A percentile compares a stretch with the other conserved stretches of the same genome.
Conservation (phyloP, 2,329 filamentous ascomycete species). For the Dendryphion nanum region DNA sequence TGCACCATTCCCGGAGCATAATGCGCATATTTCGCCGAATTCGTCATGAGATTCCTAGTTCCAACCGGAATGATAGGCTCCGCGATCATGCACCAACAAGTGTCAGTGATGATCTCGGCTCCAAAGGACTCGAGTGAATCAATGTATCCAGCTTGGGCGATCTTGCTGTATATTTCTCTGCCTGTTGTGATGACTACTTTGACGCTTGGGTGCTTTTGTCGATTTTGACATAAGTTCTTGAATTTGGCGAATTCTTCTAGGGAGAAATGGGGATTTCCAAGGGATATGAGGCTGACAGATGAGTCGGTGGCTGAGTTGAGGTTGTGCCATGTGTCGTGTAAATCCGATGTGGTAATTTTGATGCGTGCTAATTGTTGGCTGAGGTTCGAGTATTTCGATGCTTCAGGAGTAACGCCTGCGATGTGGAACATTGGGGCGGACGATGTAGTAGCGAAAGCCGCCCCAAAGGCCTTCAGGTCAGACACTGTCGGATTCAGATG, state of each 20-base stretch:
- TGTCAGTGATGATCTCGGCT: slow-evolving; percentile 43
- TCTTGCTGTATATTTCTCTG: slow-evolving; percentile 14
- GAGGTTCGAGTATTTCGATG: slow-evolving; percentile 4
- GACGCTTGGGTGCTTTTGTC: slow-evolving; percentile 13
- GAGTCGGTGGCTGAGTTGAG: slow-evolving; percentile 3
- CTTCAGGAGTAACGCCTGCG: slow-evolving; percentile 41
- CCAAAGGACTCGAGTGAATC: slow-evolving; percentile 38
- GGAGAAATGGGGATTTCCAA: slow-evolving; percentile 50
- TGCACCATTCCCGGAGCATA: slow-evolving; percentile 34
- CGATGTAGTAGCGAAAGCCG: slow-evolving; percentile 45
- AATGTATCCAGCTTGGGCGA: slow-evolving; percentile 28
- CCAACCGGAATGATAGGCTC: slow-evolving; percentile 38
- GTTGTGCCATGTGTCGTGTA: not conserved
- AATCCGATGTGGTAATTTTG: not conserved
- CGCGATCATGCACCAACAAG: slow-evolving; percentile 50
- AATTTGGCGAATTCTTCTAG: slow-evolving; percentile 37
- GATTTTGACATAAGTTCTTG: slow-evolving; percentile 24
- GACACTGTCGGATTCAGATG: slow-evolving; percentile 15
- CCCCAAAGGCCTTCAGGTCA: slow-evolving; percentile 46
- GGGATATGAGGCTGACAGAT: slow-evolving; percentile 40
- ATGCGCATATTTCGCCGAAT: slow-evolving; percentile 50
- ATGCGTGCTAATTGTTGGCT: not conserved
- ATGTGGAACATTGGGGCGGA: slow-evolving; percentile 49
- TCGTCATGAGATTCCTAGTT: slow-evolving; percentile 41
- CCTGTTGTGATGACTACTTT: slow-evolving; percentile 12